These are phyloP conservation scores for Boletus edulis DNA, from an alignment of 768 basidiomycete genomes.

Conservation along the genomic window DNA sequence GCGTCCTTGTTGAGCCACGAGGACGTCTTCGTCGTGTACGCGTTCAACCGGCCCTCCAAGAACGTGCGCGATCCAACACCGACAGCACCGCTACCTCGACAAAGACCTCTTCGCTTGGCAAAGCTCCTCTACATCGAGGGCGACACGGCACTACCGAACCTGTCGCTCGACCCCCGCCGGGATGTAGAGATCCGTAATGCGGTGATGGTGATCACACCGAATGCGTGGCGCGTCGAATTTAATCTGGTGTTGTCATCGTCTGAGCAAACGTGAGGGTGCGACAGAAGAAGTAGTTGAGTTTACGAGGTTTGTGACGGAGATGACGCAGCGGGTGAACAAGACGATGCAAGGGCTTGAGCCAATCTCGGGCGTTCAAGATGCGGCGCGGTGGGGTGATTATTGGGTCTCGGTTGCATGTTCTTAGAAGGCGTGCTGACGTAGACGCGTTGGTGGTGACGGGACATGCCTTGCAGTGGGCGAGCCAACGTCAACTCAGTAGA, in stretches of 20 bases:
- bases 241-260: constrained; percentile 50
- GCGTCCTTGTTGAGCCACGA: constrained; percentile 34
- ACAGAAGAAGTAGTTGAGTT: background rate
- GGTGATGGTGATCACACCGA: constrained; percentile 40
- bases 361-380: background rate
- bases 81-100: constrained; percentile 30
- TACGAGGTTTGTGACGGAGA: background rate
- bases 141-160: constrained; percentile 17
- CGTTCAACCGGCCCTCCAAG: constrained; percentile 25
- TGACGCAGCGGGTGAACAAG: background rate
- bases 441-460: too few species aligned
- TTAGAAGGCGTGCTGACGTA: background rate
- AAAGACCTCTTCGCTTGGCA: constrained; percentile 12
- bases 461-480: background rate
- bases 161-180: constrained; percentile 18
- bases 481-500: too few species aligned
- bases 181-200: constrained; percentile 27
- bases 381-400: background rate
- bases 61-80: constrained; percentile 3
- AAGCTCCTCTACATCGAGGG: constrained; percentile 33
- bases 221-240: constrained; percentile 52
- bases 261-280: background rate
- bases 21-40: constrained; percentile 29
- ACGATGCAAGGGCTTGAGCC: background rate
- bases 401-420: constrained; percentile 16